Evolutionary conservation across 2,329 filamentous ascomycete species (phyloP), one percentile per base, ranked within the genome.

Genomic region (Fusarium brevicatenulatum): DNA sequence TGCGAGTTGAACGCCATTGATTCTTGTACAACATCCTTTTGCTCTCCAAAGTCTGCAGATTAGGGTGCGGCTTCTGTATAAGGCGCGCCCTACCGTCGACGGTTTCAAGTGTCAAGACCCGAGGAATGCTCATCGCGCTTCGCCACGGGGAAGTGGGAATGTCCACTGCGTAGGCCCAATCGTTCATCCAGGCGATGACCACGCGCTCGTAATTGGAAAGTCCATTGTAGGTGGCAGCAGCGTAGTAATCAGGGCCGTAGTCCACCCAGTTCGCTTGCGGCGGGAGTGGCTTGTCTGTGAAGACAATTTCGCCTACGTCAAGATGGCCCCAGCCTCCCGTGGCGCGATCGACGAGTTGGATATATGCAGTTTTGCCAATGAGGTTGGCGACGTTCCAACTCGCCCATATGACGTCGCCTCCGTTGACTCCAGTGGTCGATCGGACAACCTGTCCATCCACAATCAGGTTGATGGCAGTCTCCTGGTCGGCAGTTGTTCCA

Each of bases 51-150:
- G 21, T 7, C 12, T 49, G 28, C 10, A 49, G 28, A 3, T 49
- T 49, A 4, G 28, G 15, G 0, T 49, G 46, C 4, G 46, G 46
- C 46, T 49, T 49, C 21, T 49, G 46, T 9, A 49, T 49, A 7
- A 49, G 46, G 3, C 46, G 46, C 0, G 46, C 46, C 2, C 28
- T 18, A 7, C 28, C 46, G 10, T 32, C 28, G 0, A 49, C 7
- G 15, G 46, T 32, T 9, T 49, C 46, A n/a, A 49, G 46, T 7
- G 46, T 49, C 46, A 49, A 18, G 15, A 49, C 7, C 21, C 46
- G 46, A 28, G 46, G 46, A 18, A 49, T 49, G 28, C 46, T 49
- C 46, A 49, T 49, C 15, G 28, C 28, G 46, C 46, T 49, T 49
- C 46, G 28, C 46, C 46, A 49, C 7, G 46, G 46, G 15, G 46